A percentile compares a stretch with the other conserved stretches of the same genome.
phyloP scores from a whole-genome alignment of 1,284 basidiomycete genomes.

The Melanopsichium pennsylvanicum region DNA sequence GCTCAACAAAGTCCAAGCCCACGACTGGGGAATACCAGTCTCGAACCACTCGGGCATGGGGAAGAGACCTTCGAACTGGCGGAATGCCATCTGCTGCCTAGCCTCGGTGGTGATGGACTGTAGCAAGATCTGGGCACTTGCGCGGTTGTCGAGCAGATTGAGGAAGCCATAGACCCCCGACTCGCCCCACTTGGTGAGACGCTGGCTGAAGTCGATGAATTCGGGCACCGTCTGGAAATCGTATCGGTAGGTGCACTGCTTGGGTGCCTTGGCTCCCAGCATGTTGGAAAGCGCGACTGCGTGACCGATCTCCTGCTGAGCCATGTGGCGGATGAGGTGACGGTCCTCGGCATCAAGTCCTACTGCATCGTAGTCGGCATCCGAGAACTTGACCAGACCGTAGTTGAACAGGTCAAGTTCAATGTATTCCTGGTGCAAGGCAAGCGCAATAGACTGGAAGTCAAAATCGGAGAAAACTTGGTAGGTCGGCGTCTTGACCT shows the following conservation, averaged over 20 bases:
- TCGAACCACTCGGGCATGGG: constrained; percentile 53
- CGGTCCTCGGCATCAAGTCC: constrained; percentile 46
- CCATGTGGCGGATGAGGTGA: constrained; percentile 46
- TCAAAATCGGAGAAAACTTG: constrained; percentile 46
- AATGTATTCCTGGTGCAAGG: constrained; percentile 53
- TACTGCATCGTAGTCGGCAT: constrained; percentile 41
- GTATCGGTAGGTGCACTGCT: constrained; percentile 51
- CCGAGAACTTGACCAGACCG: constrained; percentile 46
- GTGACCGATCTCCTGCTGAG: constrained; percentile 56
- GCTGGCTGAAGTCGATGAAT: constrained; percentile 50
- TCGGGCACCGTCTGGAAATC: constrained; percentile 42
- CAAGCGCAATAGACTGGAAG: constrained; percentile 47
- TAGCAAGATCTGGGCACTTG: constrained; percentile 46
- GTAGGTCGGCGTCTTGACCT: constrained; percentile 35
- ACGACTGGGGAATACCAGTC: constrained; percentile 53
- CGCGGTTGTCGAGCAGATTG: constrained; percentile 47
- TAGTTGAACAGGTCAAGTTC: constrained; percentile 59
- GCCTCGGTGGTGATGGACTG: constrained; percentile 57
- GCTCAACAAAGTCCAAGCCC: constrained; percentile 55
- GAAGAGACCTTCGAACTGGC: constrained; percentile 47
- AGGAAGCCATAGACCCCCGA: constrained; percentile 54
- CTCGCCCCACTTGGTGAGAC: constrained; percentile 53
- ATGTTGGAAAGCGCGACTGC: constrained; percentile 49
- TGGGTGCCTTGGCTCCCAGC: constrained; percentile 47
- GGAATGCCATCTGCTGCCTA: constrained; percentile 48